Percentiles rank a stretch among this genome's conserved stretches.
Conservation (phyloP, 768 basidiomycete species). For the Mrakia frigida region DNA sequence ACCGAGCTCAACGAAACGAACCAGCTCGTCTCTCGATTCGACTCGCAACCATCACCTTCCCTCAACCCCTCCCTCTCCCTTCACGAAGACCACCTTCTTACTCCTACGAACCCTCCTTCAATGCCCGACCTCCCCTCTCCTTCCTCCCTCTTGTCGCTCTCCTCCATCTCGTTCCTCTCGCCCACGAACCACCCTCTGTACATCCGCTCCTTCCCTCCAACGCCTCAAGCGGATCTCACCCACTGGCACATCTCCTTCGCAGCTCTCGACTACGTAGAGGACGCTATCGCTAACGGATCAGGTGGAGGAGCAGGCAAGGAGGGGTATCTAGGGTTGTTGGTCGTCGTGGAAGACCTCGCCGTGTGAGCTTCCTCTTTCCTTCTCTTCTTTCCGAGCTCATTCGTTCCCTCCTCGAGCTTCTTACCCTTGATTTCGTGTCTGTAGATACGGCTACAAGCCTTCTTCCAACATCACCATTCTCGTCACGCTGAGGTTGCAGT, state of each 20-base stretch:
- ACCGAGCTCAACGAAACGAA: too few species aligned
- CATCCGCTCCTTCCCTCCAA: constrained; percentile 19
- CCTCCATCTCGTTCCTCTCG: constrained; percentile 22
- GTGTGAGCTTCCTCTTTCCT: constrained; percentile 1
- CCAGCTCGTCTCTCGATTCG: too few species aligned
- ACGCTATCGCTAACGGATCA: constrained; percentile 11
- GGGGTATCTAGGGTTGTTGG: constrained; percentile 19
- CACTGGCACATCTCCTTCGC: constrained; percentile 25
- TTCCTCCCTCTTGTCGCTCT: neutral
- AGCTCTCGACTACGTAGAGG: constrained; percentile 23
- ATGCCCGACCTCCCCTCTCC: too few species aligned
- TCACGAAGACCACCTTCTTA: too few species aligned
- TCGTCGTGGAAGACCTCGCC: constrained; percentile 22
- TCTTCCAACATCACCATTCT: constrained; percentile 33
- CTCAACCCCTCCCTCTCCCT: neutral
- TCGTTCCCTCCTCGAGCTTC: neutral
- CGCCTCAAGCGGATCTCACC: constrained; percentile 21
- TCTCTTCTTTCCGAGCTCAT: neutral
- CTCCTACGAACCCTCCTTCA: too few species aligned
- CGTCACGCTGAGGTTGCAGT: constrained; percentile 16
- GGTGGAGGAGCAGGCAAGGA: constrained; percentile 19
- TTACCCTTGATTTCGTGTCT: neutral
- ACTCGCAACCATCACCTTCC: too few species aligned
- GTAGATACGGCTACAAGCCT: constrained; percentile 32
- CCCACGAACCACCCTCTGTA: constrained; percentile 20